phyloP scores from a whole-genome alignment of 2,329 filamentous ascomycete genomes.

The Scedosporium aurantiacum region DNA sequence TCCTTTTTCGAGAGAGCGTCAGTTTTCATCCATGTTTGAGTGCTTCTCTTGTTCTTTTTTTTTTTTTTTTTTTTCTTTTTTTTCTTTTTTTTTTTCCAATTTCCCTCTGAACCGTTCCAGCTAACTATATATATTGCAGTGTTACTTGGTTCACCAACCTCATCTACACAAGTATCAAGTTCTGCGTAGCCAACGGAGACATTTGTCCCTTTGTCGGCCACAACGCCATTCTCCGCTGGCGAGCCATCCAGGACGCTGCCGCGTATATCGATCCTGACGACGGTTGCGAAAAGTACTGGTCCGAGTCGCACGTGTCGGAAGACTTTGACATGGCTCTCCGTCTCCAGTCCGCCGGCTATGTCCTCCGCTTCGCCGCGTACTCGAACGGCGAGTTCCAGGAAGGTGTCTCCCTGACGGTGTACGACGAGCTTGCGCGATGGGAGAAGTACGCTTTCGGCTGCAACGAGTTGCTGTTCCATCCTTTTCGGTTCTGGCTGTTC shows the following conservation, averaged over 20 bases:
- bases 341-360: constrained; percentile 56
- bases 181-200: constrained; percentile 59
- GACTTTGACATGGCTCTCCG: constrained; percentile 69
- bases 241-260: constrained; percentile 25
- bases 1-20: constrained; percentile 57
- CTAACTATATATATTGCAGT: constrained; percentile 11
- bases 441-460: constrained; percentile 65
- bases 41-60: background rate
- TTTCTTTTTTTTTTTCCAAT: background rate
- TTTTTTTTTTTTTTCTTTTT: background rate
- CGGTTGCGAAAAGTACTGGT: constrained; percentile 59
- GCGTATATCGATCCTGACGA: constrained; percentile 34
- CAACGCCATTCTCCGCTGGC: constrained; percentile 65
- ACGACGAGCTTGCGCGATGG: constrained; percentile 62
- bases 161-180: constrained; percentile 63
- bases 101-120: constrained; percentile 18
- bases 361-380: constrained; percentile 59
- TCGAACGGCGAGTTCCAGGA: constrained; percentile 61
- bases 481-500: constrained; percentile 49
- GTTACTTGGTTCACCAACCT: constrained; percentile 73
- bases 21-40: background rate
- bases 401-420: constrained; percentile 61
- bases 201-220: constrained; percentile 68
- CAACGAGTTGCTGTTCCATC: constrained; percentile 61
- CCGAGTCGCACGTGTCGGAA: constrained; percentile 64